phyloP scores from a whole-genome alignment of 805 yeast genomes.

The Ogataea populi-albae region DNA sequence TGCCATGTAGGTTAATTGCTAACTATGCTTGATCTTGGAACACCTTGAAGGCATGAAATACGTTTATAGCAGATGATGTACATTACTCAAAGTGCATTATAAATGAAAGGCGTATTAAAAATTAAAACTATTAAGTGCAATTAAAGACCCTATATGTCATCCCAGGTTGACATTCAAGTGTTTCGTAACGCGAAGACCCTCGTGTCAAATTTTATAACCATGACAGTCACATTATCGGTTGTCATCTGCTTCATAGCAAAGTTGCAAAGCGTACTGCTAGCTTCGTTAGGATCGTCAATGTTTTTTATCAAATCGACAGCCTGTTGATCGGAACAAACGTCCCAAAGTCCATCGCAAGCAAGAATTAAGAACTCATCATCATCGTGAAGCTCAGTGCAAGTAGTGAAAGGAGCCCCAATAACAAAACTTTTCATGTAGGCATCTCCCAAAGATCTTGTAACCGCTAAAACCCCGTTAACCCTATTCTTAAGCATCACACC shows the following conservation, averaged over 20 bases:
- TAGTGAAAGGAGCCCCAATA: slow-evolving; percentile 88
- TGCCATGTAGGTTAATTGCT: no score
- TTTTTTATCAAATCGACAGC: slow-evolving; percentile 72
- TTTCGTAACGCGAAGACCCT: slow-evolving; percentile 35
- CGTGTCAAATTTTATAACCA: slow-evolving; percentile 68
- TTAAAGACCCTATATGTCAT: neutral
- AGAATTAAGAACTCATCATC: slow-evolving; percentile 78
- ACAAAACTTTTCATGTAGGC: slow-evolving; percentile 87
- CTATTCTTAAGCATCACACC: slow-evolving; percentile 87
- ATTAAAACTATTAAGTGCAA: neutral
- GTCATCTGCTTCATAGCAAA: slow-evolving; percentile 76
- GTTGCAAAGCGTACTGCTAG: slow-evolving; percentile 64
- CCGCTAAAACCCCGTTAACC: slow-evolving; percentile 94
- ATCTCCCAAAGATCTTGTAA: slow-evolving; percentile 91
- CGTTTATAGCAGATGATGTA: no score
- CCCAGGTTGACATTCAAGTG: slow-evolving; percentile 5
- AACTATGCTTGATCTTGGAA: no score
- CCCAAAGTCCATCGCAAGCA: slow-evolving; percentile 98
- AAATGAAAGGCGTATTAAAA: neutral
- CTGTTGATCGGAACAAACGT: slow-evolving; percentile 78
- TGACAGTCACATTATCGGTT: slow-evolving; percentile 89
- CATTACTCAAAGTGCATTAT: no score
- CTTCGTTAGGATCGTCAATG: slow-evolving; percentile 55
- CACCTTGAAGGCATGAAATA: no score
- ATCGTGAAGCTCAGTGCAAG: slow-evolving; percentile 68